phyloP scores from a whole-genome alignment of 257 asterid species.

The Ilex aquifolium region DNA sequence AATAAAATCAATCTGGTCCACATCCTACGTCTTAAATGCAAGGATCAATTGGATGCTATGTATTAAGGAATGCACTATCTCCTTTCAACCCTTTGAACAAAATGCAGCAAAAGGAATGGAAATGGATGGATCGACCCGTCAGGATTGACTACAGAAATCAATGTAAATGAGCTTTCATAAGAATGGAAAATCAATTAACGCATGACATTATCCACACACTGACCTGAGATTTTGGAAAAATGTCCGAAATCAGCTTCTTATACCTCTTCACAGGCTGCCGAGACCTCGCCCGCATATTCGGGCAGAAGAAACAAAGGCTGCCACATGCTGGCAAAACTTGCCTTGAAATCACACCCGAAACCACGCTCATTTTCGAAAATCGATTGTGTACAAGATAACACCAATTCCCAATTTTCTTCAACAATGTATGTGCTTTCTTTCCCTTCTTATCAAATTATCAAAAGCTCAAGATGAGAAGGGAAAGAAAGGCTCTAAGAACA shows the following conservation, averaged over 20 bases:
- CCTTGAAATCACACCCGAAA: conserved; percentile 88
- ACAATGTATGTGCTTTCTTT: conserved; percentile 39
- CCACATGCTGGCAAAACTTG: conserved; percentile 95
- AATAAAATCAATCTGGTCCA: too few relatives aligned
- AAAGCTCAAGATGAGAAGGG: conserved; percentile 45
- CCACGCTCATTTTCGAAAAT: conserved; percentile 46
- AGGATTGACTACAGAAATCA: not conserved
- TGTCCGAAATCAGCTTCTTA: conserved; percentile 91
- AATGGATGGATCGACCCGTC: not conserved
- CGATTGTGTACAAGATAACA: not conserved
- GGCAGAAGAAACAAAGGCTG: conserved; percentile 89
- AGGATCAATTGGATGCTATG: too few relatives aligned
- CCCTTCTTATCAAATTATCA: conserved; percentile 45
- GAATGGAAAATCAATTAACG: not conserved
- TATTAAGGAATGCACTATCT: too few relatives aligned
- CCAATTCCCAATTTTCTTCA: conserved; percentile 14
- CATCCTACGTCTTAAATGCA: too few relatives aligned
- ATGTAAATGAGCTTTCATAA: not conserved
- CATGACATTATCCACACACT: conserved; percentile 22
- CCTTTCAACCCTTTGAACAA: too few relatives aligned
- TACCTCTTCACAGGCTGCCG: conserved; percentile 99
- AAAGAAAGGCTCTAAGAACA: conserved; percentile 48
- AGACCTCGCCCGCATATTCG: conserved; percentile 85
- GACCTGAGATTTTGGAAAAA: conserved; percentile 82
- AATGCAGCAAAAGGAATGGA: too few relatives aligned